Conservation (phyloP, 106 monocot species). For the Platanthera zijinensis region DNA sequence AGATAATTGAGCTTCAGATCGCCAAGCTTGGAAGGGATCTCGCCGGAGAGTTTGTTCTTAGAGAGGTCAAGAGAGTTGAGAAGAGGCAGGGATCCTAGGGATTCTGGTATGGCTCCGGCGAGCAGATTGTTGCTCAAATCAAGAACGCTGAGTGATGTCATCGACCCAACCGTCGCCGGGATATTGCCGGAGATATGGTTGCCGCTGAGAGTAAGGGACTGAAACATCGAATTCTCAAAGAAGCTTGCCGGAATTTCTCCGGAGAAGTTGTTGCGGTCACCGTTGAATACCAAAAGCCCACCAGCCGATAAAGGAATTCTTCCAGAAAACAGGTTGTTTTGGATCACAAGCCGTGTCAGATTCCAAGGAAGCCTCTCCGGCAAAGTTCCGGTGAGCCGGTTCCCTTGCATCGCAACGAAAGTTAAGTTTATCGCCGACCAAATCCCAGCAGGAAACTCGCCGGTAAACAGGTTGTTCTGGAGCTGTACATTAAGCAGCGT, state of each 20-base stretch:
- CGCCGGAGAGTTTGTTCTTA: conserved; percentile 30
- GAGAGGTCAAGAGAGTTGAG: conserved; percentile 34
- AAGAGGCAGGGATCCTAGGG: conserved; percentile 8
- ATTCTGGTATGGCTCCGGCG: conserved; percentile 23
- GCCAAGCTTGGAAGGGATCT: conserved; percentile 19
- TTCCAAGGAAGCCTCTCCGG: conserved; percentile 37
- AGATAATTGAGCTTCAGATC: conserved; percentile 20
- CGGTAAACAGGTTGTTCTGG: conserved; percentile 40
- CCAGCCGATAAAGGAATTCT: conserved; percentile 31
- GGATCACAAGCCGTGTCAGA: conserved; percentile 39
- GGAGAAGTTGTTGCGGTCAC: conserved; percentile 37
- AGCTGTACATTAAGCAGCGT: conserved; percentile 29
- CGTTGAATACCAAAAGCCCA: conserved; percentile 28
- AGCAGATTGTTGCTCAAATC: conserved; percentile 35
- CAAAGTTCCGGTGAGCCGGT: conserved; percentile 47
- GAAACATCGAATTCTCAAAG: conserved; percentile 15
- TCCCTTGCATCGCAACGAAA: conserved; percentile 21
- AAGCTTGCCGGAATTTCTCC: conserved; percentile 35
- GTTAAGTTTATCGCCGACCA: conserved; percentile 45
- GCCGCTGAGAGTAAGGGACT: conserved; percentile 19
- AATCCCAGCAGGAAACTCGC: conserved; percentile 35
- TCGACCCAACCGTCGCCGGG: conserved; percentile 9
- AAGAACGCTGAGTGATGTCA: conserved; percentile 24
- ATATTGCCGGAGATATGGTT: conserved; percentile 56
- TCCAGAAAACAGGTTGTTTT: conserved; percentile 56